A percentile compares a stretch with the other conserved stretches of the same genome.
phyloP scores from a whole-genome alignment of 495 filamentous ascomycete species.

The Podospora pseudocomata region DNA sequence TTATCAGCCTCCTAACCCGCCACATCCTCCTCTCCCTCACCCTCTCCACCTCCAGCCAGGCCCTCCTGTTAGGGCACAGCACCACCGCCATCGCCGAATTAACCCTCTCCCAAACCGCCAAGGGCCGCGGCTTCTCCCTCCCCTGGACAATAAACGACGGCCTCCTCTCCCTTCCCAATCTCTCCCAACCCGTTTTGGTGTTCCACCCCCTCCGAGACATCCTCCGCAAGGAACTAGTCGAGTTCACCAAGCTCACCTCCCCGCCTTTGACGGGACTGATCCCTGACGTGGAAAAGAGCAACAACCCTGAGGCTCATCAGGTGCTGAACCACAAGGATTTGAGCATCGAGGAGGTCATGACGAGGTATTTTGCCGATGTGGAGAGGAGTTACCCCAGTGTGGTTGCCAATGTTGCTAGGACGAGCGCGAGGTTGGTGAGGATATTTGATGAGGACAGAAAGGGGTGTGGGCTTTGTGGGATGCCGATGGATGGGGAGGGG shows the following conservation, averaged over 20 bases:
- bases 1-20: slow-evolving; percentile 64
- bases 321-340: slow-evolving; percentile 65
- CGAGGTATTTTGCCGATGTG: slow-evolving; percentile 80
- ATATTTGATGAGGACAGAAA: slow-evolving; percentile 7
- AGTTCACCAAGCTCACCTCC: slow-evolving; percentile 50
- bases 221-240: slow-evolving; percentile 69
- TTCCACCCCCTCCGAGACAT: slow-evolving; percentile 64
- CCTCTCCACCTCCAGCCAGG: slow-evolving; percentile 54
- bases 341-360: slow-evolving; percentile 88
- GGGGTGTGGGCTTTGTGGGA: slow-evolving; percentile 45
- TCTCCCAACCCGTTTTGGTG: slow-evolving; percentile 8
- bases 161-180: slow-evolving; percentile 39
- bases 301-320: slow-evolving; percentile 15
- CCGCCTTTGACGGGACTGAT: slow-evolving; percentile 29
- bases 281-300: slow-evolving; percentile 15
- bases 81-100: slow-evolving; percentile 85
- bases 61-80: slow-evolving; percentile 77
- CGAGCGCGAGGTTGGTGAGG: slow-evolving; percentile 67
- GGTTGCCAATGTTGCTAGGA: slow-evolving; percentile 90
- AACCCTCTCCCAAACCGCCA: slow-evolving; percentile 81
- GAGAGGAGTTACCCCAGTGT: slow-evolving; percentile 87
- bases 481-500: slow-evolving; percentile 45
- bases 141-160: slow-evolving; percentile 81
- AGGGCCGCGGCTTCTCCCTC: slow-evolving; percentile 78
- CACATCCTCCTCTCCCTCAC: slow-evolving; percentile 66